Conservation (phyloP, 805 yeast genomes). For the Saturnispora kantuleensis region DNA sequence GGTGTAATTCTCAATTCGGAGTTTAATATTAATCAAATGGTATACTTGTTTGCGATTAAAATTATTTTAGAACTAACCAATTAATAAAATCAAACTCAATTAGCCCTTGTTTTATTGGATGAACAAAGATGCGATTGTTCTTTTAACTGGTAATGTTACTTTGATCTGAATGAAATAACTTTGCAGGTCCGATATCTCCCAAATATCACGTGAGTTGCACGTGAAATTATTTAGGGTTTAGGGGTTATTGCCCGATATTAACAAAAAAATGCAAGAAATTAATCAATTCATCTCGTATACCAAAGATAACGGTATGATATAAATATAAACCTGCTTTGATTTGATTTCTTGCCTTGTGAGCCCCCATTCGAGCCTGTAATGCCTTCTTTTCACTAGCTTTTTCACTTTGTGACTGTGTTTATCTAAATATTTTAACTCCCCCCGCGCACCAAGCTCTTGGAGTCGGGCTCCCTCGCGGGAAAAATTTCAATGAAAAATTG, state of each 20-base stretch:
- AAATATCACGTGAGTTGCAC: background rate
- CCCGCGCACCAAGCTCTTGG: slow-evolving; percentile 3
- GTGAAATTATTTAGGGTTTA: background rate
- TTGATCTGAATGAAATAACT: no score
- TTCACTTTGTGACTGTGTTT: slow-evolving; percentile 5
- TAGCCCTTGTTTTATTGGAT: background rate
- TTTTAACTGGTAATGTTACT: no score
- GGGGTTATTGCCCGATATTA: background rate
- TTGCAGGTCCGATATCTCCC: background rate
- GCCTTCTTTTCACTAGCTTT: background rate
- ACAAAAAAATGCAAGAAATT: background rate
- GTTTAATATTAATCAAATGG: background rate
- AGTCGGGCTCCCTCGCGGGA: background rate
- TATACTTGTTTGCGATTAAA: no score
- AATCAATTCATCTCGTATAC: background rate
- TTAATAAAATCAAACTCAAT: background rate
- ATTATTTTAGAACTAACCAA: background rate
- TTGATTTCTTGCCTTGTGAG: no score
- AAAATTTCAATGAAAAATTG: slow-evolving; percentile 8
- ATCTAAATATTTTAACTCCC: background rate
- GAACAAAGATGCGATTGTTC: background rate
- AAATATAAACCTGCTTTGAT: no score
- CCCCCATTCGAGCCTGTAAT: no score
- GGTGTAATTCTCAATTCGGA: background rate
- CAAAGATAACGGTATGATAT: no score